Base-by-base conservation (phyloP, 2,329 filamentous ascomycete species). In the Aspergillus viridinutans region DNA sequence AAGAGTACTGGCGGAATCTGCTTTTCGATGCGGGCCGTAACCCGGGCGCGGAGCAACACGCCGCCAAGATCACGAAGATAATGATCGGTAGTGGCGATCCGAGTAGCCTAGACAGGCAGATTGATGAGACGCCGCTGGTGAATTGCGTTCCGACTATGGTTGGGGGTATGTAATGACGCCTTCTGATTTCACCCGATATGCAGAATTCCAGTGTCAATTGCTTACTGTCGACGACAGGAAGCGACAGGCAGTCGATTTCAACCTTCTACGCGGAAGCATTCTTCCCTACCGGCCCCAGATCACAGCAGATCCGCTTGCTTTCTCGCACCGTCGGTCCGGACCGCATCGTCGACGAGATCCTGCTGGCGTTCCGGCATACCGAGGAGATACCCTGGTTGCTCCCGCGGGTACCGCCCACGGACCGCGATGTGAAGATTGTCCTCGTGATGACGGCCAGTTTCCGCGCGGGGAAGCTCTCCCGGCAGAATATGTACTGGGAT, bases 401-500 rank as follows among this genome's bases (percentile, higher is more conserved):
- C 3, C 83, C 83, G 0, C 76, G 76, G 10, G 76, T 85, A 0
- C 73, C 78, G 17, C 77, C 83, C 0, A 85, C 83, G 4, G 76
- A 80, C 52, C 77, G 80, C 54, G 75, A 79, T 28, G 81, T 85
- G 6, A 80, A 83, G 58, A 75, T 83, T 4, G 75, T 79, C 0
- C 67, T 85, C 3, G 78, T 85, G 2, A 78, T 76, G 49, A 78
- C 84, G 10, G 82, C 82, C 2, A 66, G 60, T 43, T 72, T 73
- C 49, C 61, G 61, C 40, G 71, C 65, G 2, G 65, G 69, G 4
- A 66, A 64, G 23, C 65, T 72, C 21, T 62, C 63, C 78, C 79
- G 78, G 50, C 83, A 85, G 64, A 78, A 82, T 55, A 67, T 85
- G 4, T 85, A 86, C 62, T 86, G 84, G 84, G 84, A 86, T 63